These are phyloP conservation scores for Dictyostelium intermedium DNA, from an alignment of 78 protist genomes.

Conservation along the genomic window DNA sequence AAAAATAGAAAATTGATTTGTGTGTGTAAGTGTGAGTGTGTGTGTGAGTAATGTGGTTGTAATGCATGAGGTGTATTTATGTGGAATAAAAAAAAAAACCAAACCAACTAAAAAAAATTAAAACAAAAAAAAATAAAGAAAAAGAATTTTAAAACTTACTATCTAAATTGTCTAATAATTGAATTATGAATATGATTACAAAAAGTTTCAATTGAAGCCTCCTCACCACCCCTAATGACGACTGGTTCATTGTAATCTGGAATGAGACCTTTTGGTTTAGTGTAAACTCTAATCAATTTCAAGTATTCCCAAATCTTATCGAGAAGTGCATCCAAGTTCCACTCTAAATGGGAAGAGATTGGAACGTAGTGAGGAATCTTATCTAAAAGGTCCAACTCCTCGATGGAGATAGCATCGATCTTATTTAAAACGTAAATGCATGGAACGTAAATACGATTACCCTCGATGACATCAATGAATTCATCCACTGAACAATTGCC, in stretches of 20 bases:
- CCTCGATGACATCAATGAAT: conserved; percentile 98
- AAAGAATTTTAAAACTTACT: conserved; percentile 56
- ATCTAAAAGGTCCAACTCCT: conserved; percentile 91
- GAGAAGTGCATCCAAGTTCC: conserved; percentile 98
- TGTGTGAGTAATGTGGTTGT: too few relatives aligned
- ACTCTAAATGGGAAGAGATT: conserved; percentile 88
- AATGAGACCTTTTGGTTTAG: conserved; percentile 98
- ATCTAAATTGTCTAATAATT: conserved; percentile 93
- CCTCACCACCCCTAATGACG: conserved; percentile 85
- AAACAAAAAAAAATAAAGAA: neutral
- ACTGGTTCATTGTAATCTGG: conserved; percentile 99
- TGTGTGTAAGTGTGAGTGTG: neutral
- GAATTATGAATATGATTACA: conserved; percentile 94
- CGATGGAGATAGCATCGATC: conserved; percentile 97
- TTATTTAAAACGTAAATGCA: conserved; percentile 97
- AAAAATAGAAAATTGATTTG: neutral
- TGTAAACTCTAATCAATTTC: conserved; percentile 96
- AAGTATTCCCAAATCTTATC: conserved; percentile 97
- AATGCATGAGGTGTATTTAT: neutral
- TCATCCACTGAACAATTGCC: conserved; percentile 96
- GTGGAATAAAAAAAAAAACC: neutral
- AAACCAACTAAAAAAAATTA: too few relatives aligned
- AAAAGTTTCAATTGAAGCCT: conserved; percentile 89
- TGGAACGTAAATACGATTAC: conserved; percentile 96
- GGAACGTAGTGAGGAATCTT: conserved; percentile 83